Base-by-base conservation (phyloP, 768 basidiomycete species). In the Pisolithus albus region DNA sequence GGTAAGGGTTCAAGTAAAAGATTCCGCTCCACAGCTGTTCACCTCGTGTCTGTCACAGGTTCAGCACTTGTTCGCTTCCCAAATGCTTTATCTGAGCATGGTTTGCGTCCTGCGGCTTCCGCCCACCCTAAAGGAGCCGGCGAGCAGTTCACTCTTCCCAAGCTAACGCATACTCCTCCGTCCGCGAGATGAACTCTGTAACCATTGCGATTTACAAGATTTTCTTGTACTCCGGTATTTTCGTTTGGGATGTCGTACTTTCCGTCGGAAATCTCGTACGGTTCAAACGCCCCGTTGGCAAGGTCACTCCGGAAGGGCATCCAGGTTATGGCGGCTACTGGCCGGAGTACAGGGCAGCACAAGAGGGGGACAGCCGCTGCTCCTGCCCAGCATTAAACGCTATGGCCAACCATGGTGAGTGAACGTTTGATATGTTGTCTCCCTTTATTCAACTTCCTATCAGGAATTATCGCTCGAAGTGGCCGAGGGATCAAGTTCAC, bases 351-450 rank as follows among this genome's bases (percentile, higher is more conserved):
- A 66, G 73, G 1, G 65, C 82, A 2, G 76, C 85, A 9, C 66
- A 64, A 51, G 74, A 80, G 8, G 79, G 78, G 1, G 87, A 89
- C 57, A 88, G 86, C 59, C 73, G 88, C 2, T 79, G 79, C 54
- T 78, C 82, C 1, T 90, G 88, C 56, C 88, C 88, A 1, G 86
- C 78, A 11, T 63, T 91, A 52, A 91, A 92, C 57, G 83, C 86
- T 0, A 72, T 92, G 79, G 86, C 88, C 7, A 91, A 91, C 62
- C 88, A 91, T 54, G 89, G 88, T 88, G 38, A n/a, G 59, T 44
- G 54, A 11, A 10, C 6, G 10, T 16, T 34, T 46, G 21, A 3
- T 40, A 26, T 34, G 3, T 7, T 5, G 5, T 19, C n/a, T n/a
- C 34, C 15, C 21, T 6, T 26, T 26, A 26, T 5, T 37, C 28